Evolutionary conservation across 139 green algal genomes (phyloP).

Genomic region (Pleodorina starrii): DNA sequence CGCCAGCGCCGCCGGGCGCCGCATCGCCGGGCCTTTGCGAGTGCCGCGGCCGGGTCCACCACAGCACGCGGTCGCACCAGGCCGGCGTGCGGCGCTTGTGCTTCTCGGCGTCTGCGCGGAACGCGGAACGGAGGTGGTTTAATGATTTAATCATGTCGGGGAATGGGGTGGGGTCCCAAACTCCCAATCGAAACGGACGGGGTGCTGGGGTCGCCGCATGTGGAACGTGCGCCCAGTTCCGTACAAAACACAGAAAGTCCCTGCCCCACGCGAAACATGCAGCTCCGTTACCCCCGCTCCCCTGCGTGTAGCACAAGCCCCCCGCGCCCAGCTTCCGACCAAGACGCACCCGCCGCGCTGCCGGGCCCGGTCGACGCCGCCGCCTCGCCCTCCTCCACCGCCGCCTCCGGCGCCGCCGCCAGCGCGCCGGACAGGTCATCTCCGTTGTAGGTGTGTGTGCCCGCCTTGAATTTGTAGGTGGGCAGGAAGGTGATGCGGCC

Average conservation of each 20-base stretch:
- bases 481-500: constrained; percentile 87
- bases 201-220: too few relatives aligned
- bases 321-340: too few relatives aligned
- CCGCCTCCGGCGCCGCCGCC: neutral
- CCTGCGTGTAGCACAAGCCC: too few relatives aligned
- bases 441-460: constrained; percentile 76
- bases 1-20: neutral
- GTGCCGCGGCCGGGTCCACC: constrained; percentile 15
- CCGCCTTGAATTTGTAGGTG: constrained; percentile 95
- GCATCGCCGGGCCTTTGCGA: neutral
- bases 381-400: neutral
- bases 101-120: constrained; percentile 31
- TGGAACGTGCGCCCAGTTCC: too few relatives aligned
- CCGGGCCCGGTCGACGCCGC: neutral
- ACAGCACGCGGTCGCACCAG: constrained; percentile 89
- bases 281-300: too few relatives aligned
- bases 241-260: too few relatives aligned
- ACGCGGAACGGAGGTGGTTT: neutral
- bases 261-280: too few relatives aligned
- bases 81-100: constrained; percentile 85
- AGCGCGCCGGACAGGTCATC: constrained; percentile 6
- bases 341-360: neutral
- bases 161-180: too few relatives aligned
- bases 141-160: too few relatives aligned
- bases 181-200: too few relatives aligned